A percentile compares a stretch with the other conserved stretches of the same genome.
phyloP scores from a whole-genome alignment of 306 rosid genomes.

The Echinosophora koreensis region DNA sequence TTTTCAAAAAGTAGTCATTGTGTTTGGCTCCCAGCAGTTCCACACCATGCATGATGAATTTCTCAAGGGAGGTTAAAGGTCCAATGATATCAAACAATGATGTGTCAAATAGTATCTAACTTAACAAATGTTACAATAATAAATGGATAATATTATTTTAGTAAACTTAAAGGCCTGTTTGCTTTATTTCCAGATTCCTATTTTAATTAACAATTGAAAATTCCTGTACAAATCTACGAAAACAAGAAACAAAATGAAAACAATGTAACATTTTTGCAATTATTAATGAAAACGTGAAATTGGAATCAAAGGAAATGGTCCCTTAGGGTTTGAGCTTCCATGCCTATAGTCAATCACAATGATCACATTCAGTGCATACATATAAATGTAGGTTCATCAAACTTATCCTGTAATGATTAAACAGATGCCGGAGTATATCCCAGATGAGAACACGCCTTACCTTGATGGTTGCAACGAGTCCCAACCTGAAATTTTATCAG shows the following conservation, averaged over 20 bases:
- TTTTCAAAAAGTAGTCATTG: not conserved
- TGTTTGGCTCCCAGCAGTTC: conserved; percentile 1
- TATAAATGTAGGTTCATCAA: not conserved
- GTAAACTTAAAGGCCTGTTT: not conserved
- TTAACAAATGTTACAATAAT: not conserved
- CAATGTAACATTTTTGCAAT: too few species aligned
- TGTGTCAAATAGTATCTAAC: not conserved
- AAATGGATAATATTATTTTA: not conserved
- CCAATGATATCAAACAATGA: not conserved
- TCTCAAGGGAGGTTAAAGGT: conserved; percentile 1
- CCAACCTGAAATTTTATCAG: conserved; percentile 81
- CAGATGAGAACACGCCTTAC: conserved; percentile 51
- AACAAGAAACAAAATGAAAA: too few species aligned
- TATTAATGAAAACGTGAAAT: too few species aligned
- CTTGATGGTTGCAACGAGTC: conserved; percentile 96
- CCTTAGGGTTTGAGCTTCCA: not conserved
- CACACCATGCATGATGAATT: conserved; percentile 4
- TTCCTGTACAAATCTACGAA: too few species aligned
- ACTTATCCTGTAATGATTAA: not conserved
- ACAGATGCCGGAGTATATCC: not conserved
- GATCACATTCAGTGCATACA: conserved; percentile 9
- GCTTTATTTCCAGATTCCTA: too few species aligned
- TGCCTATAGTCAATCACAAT: not conserved
- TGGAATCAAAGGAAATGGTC: too few species aligned
- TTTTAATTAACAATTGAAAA: too few species aligned